These are phyloP conservation scores for Ligustrum vulgare DNA, from an alignment of 257 asterid species.

Conservation along the genomic window DNA sequence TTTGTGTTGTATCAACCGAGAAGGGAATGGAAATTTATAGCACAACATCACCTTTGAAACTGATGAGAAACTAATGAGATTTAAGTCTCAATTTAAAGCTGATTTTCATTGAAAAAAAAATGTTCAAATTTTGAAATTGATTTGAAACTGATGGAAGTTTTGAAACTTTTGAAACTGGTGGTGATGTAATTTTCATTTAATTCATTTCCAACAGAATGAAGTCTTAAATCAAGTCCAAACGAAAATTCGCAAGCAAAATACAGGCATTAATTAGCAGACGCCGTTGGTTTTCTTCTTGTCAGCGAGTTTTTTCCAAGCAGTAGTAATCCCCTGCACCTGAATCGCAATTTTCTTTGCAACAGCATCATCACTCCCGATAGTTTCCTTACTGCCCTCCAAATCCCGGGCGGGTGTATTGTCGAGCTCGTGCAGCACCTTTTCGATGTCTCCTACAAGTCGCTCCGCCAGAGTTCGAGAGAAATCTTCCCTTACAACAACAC, in stretches of 20 bases:
- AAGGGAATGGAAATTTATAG: no score
- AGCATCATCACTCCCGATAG: not conserved
- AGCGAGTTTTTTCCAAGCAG: constrained; percentile 11
- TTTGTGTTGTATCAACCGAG: no score
- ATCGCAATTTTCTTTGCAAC: constrained; percentile 16
- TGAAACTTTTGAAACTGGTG: no score
- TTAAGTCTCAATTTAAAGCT: no score
- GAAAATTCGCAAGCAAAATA: not conserved
- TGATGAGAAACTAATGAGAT: no score
- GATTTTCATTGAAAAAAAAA: no score
- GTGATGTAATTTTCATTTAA: no score
- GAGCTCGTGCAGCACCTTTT: constrained; percentile 23
- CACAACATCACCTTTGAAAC: no score
- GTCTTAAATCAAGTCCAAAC: no score
- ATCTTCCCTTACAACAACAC: constrained; percentile 27
- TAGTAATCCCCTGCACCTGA: constrained; percentile 20
- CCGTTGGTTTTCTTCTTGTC: constrained; percentile 10
- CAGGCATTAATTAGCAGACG: not conserved
- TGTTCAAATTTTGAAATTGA: no score
- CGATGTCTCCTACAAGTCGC: constrained; percentile 20
- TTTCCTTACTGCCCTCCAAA: not conserved
- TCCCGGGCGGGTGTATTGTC: constrained; percentile 14
- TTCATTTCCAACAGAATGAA: no score
- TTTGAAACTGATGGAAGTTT: no score
- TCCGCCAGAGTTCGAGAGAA: constrained; percentile 29